Percentiles rank a stretch among this genome's conserved stretches.
phyloP scores from a whole-genome alignment of 306 rosid species.

The Cucumis cinereus region DNA sequence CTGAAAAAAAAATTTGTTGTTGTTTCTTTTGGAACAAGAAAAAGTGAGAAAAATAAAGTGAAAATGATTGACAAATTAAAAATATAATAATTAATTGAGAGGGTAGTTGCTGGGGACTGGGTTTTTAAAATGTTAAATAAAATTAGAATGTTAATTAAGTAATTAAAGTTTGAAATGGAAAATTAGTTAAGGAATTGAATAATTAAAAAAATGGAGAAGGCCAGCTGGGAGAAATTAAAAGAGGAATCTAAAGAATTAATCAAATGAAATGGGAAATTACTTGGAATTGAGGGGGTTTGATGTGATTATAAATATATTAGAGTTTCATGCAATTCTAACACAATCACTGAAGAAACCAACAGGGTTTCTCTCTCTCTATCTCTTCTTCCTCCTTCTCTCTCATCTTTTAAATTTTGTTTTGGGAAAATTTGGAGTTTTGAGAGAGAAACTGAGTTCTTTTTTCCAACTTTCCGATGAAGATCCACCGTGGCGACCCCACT shows the following conservation, averaged over 20 bases:
- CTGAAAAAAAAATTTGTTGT: neutral
- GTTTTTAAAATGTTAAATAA: neutral
- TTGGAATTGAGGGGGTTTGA: neutral
- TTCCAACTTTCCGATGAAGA: constrained; percentile 31
- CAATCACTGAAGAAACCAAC: neutral
- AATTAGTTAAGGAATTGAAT: neutral
- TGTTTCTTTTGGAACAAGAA: neutral
- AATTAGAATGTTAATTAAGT: neutral
- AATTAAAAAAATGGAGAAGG: neutral
- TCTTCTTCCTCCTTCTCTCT: neutral
- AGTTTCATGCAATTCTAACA: neutral
- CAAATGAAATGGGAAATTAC: neutral
- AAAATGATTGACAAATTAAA: neutral
- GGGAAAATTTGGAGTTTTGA: constrained; percentile 24
- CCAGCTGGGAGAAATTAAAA: constrained; percentile 3
- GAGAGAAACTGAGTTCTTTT: neutral
- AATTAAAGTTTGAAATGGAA: neutral
- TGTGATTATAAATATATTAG: neutral
- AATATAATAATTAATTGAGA: neutral
- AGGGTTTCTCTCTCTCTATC: constrained; percentile 1
- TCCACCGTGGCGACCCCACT: constrained; percentile 43
- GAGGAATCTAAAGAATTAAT: constrained; percentile 5
- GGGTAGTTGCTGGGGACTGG: constrained; percentile 2
- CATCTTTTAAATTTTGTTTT: neutral
- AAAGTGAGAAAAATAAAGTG: neutral